Conservation (phyloP, 2,329 filamentous ascomycete genomes). For the Fusarium sp. region DNA sequence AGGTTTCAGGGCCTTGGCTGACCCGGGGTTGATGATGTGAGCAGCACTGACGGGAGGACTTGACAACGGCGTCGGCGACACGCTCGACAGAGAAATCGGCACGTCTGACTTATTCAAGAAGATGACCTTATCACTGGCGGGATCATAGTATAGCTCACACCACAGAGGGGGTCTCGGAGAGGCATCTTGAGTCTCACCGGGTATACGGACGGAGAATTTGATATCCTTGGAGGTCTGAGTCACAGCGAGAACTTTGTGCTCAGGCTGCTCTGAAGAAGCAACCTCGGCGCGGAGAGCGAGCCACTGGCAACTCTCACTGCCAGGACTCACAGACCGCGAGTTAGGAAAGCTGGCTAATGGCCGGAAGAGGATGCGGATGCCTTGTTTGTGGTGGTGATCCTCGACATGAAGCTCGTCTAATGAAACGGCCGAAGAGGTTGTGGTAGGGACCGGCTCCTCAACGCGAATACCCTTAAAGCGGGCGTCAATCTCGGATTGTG, state of each 20-base stretch:
- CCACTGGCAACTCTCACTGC: constrained; percentile 68
- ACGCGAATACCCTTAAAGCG: constrained; percentile 61
- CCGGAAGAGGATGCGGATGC: constrained; percentile 69
- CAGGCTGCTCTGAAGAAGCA: constrained; percentile 63
- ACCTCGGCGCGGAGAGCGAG: constrained; percentile 67
- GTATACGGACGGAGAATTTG: constrained; percentile 70
- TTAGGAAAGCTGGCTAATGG: constrained; percentile 64
- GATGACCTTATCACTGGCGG: constrained; percentile 68
- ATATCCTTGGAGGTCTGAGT: constrained; percentile 71
- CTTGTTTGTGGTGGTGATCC: constrained; percentile 65
- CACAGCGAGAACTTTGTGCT: constrained; percentile 69
- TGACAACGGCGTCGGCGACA: constrained; percentile 56
- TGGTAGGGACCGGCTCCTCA: constrained; percentile 56
- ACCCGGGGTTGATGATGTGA: constrained; percentile 59
- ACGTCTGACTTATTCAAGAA: constrained; percentile 67
- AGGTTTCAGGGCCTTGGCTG: constrained; percentile 62
- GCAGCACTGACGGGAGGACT: constrained; percentile 58
- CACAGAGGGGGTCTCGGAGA: constrained; percentile 63
- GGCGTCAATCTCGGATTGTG: constrained; percentile 66
- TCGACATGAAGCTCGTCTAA: constrained; percentile 66
- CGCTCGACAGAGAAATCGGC: constrained; percentile 62
- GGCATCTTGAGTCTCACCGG: constrained; percentile 59
- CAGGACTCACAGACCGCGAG: constrained; percentile 67
- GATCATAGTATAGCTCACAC: constrained; percentile 72
- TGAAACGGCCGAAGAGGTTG: constrained; percentile 60